These are phyloP conservation scores for Chrysoporthe cubensis DNA, from an alignment of 2,329 filamentous ascomycete species.

Conservation along the genomic window DNA sequence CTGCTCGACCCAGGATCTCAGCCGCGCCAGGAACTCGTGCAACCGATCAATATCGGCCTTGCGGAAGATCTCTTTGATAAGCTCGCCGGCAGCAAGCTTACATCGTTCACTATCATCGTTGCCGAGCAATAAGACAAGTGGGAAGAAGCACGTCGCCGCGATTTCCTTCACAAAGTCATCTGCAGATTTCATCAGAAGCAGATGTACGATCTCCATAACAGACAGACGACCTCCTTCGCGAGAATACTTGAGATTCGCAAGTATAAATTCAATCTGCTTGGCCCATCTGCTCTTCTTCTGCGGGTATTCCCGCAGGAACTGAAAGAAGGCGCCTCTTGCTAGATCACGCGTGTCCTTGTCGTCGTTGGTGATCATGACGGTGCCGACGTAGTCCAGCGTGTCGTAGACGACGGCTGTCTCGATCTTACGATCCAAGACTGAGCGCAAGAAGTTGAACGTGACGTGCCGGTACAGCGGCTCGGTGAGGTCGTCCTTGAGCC, in stretches of 20 bases:
- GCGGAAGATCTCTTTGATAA: constrained; percentile 81
- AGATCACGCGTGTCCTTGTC: constrained; percentile 86
- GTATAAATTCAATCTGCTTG: constrained; percentile 86
- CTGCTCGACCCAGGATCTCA: constrained; percentile 78
- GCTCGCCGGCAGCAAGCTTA: constrained; percentile 75
- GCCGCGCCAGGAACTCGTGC: constrained; percentile 69
- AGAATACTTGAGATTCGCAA: constrained; percentile 89
- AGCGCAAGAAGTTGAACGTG: constrained; percentile 91
- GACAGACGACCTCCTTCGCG: constrained; percentile 87
- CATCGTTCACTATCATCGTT: constrained; percentile 91
- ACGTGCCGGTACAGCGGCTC: constrained; percentile 91
- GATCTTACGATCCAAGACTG: constrained; percentile 82
- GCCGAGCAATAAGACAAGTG: constrained; percentile 80
- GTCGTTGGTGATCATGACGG: constrained; percentile 95
- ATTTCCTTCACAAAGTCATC: constrained; percentile 84
- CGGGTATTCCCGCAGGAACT: constrained; percentile 93
- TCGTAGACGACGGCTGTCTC: constrained; percentile 90
- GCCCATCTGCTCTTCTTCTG: constrained; percentile 87
- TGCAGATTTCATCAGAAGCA: constrained; percentile 83
- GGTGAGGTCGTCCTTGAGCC: constrained; percentile 85
- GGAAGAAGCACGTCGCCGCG: constrained; percentile 79
- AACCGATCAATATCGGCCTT: constrained; percentile 74
- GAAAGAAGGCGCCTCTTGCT: constrained; percentile 86
- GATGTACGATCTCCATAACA: constrained; percentile 88
- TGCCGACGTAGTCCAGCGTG: constrained; percentile 83